A percentile compares a stretch with the other conserved stretches of the same genome.
phyloP scores from a whole-genome alignment of 345 rosid species.

The Moricandia moricandioides region DNA sequence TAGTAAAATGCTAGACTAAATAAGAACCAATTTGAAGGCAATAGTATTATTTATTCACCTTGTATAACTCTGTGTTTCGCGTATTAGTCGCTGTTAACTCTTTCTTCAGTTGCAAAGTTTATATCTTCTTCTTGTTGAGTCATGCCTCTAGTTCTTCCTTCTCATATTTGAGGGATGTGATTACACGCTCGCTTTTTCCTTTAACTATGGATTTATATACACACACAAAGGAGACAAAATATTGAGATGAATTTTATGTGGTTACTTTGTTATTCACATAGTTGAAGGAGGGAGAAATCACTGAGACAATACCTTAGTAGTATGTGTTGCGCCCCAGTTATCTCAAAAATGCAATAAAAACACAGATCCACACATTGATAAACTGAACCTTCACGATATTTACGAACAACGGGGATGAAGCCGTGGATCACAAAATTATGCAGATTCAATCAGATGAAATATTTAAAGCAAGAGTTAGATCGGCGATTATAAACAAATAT shows the following conservation, averaged over 20 bases:
- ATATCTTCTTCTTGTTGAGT: conserved; percentile 65
- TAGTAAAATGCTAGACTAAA: not conserved
- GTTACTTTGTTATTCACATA: too few species aligned
- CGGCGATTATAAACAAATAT: not conserved
- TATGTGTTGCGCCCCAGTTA: not conserved
- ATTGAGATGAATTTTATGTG: not conserved
- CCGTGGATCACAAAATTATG: not conserved
- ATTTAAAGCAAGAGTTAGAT: not conserved
- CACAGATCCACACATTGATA: not conserved
- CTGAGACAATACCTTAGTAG: not conserved
- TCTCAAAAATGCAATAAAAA: not conserved
- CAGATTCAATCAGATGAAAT: not conserved
- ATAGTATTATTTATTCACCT: too few species aligned
- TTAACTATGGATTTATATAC: conserved; percentile 48
- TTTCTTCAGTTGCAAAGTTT: conserved; percentile 40
- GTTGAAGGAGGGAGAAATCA: too few species aligned
- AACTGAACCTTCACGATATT: not conserved
- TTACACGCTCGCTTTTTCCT: conserved; percentile 39
- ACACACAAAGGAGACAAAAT: not conserved
- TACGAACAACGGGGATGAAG: not conserved
- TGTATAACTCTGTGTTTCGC: not conserved
- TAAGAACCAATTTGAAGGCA: not conserved
- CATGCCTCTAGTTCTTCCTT: conserved; percentile 70
- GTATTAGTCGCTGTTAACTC: too few species aligned
- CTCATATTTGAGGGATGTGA: conserved; percentile 47